Percentiles rank a stretch among this genome's conserved stretches.
Conservation (phyloP, 345 rosid species). For the Eucalyptus paniculata region DNA sequence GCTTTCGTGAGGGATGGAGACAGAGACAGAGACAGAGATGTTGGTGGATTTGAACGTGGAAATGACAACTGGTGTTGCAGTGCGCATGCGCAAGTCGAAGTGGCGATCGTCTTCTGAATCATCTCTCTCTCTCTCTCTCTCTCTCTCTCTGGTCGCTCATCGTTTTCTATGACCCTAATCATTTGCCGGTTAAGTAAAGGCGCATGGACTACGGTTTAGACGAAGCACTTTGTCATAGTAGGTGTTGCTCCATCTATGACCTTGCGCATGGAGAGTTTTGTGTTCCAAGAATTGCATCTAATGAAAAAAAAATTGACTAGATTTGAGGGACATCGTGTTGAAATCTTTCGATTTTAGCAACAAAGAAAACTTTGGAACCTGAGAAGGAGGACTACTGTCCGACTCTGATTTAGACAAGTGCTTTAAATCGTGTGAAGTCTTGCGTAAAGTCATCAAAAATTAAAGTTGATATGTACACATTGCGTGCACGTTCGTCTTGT, state of each 20-base stretch:
- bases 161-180: not conserved
- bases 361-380: not conserved
- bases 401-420: not conserved
- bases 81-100: too few species aligned
- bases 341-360: not conserved
- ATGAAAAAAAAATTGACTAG: not conserved
- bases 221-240: not conserved
- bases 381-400: not conserved
- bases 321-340: not conserved
- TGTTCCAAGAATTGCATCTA: not conserved
- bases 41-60: too few species aligned
- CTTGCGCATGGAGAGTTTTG: not conserved
- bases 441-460: not conserved
- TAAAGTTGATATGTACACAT: not conserved
- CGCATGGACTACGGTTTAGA: not conserved
- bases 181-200: not conserved
- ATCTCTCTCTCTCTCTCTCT: not conserved
- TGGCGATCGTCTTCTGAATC: too few species aligned
- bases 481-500: not conserved
- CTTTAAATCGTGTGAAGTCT: too few species aligned
- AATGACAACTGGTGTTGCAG: too few species aligned
- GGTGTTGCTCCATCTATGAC: not conserved
- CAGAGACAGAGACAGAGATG: not conserved
- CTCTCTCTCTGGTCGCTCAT: not conserved
- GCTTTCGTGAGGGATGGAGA: not conserved